A percentile compares a stretch with the other conserved stretches of the same genome.
Conservation (phyloP, 176 grass and related monocot genomes). For the Avena insularis region DNA sequence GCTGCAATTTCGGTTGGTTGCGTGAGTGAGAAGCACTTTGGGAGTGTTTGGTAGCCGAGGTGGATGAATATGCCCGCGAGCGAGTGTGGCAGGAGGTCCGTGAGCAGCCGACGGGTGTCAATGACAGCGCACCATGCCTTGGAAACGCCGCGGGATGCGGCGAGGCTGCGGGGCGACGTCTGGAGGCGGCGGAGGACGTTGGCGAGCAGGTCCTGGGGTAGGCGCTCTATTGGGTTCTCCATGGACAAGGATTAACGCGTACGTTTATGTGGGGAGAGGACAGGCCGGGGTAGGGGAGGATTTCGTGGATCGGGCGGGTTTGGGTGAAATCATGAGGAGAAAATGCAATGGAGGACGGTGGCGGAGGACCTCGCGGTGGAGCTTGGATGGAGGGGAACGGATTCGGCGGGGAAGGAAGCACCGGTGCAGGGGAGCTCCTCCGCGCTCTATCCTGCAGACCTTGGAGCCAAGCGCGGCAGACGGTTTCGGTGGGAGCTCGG, state of each 20-base stretch:
- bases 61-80: background rate
- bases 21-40: background rate
- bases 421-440: too few relatives aligned
- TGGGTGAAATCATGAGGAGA: too few relatives aligned
- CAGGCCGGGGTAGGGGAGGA: too few relatives aligned
- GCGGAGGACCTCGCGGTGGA: too few relatives aligned
- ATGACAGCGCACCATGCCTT: background rate
- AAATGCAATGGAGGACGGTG: too few relatives aligned
- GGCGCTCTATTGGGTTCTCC: background rate
- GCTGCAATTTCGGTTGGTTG: background rate
- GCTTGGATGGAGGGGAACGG: too few relatives aligned
- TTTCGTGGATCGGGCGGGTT: too few relatives aligned
- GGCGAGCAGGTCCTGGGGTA: background rate
- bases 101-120: background rate
- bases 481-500: too few relatives aligned
- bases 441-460: too few relatives aligned
- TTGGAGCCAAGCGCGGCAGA: too few relatives aligned
- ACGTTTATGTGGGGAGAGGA: too few relatives aligned
- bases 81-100: background rate
- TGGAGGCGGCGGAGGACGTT: background rate
- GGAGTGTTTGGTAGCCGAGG: background rate
- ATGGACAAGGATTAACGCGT: background rate
- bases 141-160: background rate
- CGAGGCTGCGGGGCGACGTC: background rate
- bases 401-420: too few relatives aligned